phyloP scores from a whole-genome alignment of 208 protist genomes.

The Strigomonas culicis region DNA sequence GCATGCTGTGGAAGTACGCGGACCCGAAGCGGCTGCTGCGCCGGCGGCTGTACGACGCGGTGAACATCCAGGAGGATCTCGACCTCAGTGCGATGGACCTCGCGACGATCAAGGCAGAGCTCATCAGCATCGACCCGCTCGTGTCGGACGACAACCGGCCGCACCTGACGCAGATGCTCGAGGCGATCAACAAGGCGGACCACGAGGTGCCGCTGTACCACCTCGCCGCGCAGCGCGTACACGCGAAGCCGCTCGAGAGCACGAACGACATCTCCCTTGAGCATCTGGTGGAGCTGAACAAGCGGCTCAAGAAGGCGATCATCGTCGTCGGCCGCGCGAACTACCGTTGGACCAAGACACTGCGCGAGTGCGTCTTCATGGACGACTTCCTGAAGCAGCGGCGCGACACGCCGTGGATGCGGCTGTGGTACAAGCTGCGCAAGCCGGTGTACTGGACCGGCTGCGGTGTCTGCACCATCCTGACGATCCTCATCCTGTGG shows the following conservation, averaged over 20 bases:
- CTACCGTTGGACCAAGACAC: constrained; percentile 72
- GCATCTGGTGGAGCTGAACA: constrained; percentile 75
- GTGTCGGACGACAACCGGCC: constrained; percentile 74
- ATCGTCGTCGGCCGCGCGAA: constrained; percentile 75
- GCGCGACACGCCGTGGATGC: constrained; percentile 46
- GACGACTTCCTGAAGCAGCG: constrained; percentile 63
- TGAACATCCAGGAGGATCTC: constrained; percentile 85
- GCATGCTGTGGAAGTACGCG: constrained; percentile 78
- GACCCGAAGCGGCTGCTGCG: constrained; percentile 56
- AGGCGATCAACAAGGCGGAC: constrained; percentile 66
- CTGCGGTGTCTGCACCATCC: constrained; percentile 40
- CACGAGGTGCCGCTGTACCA: constrained; percentile 80
- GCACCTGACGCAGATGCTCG: constrained; percentile 76
- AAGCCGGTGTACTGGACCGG: constrained; percentile 52
- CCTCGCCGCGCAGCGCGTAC: constrained; percentile 54
- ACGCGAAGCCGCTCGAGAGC: constrained; percentile 24
- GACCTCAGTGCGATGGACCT: constrained; percentile 87
- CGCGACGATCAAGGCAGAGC: constrained; percentile 68
- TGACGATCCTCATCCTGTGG: constrained; percentile 83
- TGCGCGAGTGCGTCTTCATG: constrained; percentile 58
- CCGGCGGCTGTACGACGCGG: constrained; percentile 53
- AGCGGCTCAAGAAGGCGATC: constrained; percentile 73
- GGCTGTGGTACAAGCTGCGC: constrained; percentile 68
- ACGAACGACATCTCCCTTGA: constrained; percentile 70
- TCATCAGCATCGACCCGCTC: constrained; percentile 72